phyloP scores from a whole-genome alignment of 2,329 filamentous ascomycete genomes.

The Amauroascus niger region DNA sequence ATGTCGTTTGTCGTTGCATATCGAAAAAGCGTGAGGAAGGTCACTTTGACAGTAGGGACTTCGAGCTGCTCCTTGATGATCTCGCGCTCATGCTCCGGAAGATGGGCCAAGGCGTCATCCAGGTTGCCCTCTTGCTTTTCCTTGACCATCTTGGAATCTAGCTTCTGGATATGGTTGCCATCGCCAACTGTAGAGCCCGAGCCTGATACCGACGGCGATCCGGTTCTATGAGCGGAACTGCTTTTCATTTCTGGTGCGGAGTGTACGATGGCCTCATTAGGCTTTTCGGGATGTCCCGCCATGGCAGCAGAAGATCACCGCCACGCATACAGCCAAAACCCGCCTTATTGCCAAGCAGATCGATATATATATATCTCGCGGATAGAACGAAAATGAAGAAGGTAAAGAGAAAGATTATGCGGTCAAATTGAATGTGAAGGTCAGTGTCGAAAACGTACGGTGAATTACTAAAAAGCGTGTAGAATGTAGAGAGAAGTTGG shows the following conservation, averaged over 20 bases:
- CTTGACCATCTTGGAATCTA: constrained; percentile 37
- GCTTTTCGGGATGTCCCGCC: constrained; percentile 8
- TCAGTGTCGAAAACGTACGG: too few relatives aligned
- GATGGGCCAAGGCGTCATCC: constrained; percentile 49
- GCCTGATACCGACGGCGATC: constrained; percentile 5
- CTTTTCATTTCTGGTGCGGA: neutral
- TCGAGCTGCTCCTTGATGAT: constrained; percentile 61
- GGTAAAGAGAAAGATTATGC: too few relatives aligned
- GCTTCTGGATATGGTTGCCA: constrained; percentile 13
- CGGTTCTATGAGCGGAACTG: neutral
- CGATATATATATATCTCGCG: too few relatives aligned
- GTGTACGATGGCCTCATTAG: neutral
- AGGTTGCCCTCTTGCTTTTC: constrained; percentile 30
- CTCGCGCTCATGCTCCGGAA: constrained; percentile 55
- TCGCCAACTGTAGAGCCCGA: constrained; percentile 11
- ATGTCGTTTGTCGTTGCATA: constrained; percentile 60
- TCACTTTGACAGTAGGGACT: constrained; percentile 54
- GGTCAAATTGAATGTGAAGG: too few relatives aligned
- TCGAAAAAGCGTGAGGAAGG: constrained; percentile 56
- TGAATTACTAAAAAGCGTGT: too few relatives aligned
- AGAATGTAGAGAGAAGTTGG: neutral
- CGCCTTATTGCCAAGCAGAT: too few relatives aligned
- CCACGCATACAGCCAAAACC: neutral
- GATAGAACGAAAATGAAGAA: too few relatives aligned
- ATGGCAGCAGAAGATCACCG: neutral